Conservation (phyloP, 805 yeast genomes). For the Myxozyma monticola region DNA sequence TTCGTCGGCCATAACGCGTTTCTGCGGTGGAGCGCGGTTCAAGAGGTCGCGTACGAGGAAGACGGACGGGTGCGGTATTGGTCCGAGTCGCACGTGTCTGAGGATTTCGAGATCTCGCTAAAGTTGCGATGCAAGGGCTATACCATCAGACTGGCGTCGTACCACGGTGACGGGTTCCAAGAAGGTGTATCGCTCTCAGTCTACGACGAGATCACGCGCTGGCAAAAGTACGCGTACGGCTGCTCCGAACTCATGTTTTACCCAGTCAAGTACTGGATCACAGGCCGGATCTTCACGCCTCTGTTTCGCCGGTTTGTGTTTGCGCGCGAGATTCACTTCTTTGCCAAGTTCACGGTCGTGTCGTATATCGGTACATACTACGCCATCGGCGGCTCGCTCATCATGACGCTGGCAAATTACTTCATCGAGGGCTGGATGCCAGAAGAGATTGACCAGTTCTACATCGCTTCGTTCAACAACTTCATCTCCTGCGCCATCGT, state of each 20-base stretch:
- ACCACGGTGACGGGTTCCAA: constrained; percentile 12
- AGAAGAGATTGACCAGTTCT: constrained; percentile 10
- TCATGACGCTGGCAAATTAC: constrained; percentile 12
- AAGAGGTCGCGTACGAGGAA: constrained; percentile 14
- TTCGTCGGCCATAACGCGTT: constrained; percentile 24
- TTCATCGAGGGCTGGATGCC: constrained; percentile 11
- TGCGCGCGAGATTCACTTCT: constrained; percentile 3
- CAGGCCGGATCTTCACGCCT: constrained; percentile 9
- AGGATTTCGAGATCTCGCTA: constrained; percentile 20
- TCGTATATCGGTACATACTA: constrained; percentile 22
- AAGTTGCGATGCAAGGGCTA: constrained; percentile 13
- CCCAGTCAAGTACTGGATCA: constrained; percentile 14
- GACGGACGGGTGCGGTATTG: constrained; percentile 15
- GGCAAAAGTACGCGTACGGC: constrained; percentile 26
- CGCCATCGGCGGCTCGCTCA: constrained; percentile 9
- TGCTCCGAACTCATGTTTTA: constrained; percentile 18
- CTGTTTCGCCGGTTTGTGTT: constrained; percentile 10
- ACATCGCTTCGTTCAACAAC: constrained; percentile 13
- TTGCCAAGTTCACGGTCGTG: constrained; percentile 13
- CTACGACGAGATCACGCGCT: constrained; percentile 18
- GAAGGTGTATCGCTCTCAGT: constrained; percentile 23
- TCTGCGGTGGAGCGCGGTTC: constrained; percentile 21
- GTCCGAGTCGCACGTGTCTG: constrained; percentile 22
- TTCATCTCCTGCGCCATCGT: constrained; percentile 5
- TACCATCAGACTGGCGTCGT: constrained; percentile 10